Base-by-base conservation (phyloP, 257 asterid genomes). In the Penstemon eatonii region DNA sequence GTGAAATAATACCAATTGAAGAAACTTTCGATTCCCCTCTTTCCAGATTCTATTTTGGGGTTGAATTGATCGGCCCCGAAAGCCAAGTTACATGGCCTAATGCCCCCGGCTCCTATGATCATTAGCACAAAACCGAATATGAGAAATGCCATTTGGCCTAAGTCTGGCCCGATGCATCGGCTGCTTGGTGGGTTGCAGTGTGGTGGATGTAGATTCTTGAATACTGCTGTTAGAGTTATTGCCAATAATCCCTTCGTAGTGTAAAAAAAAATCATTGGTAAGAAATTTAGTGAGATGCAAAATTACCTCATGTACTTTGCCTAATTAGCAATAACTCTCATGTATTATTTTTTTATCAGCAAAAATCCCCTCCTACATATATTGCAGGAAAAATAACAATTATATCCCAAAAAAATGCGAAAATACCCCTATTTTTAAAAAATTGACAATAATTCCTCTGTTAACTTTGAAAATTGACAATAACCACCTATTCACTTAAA, bases 11-110 rank as follows among this genome's bases (percentile, higher is more conserved):
- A 90, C 97, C 97, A 90, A 9, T 90, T 90, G 86, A 90, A 88
- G 86, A 90, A 90, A 36, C 96, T 86, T 63, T 79, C 85, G 46
- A 84, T 80, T 0, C 96, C 95, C 71, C 87, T 67, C 41, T 78
- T 84, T 7, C 96, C 96, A 0, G 94, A 84, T 13, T 84, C 89
- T 0, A 87, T 75, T 0, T 81, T 78, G 13, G 94, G 97, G 51
- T 90, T 81, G 86, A 90, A 90, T 51, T 90, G 97, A 70, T 90
- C 97, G 13, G 84, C 95, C 1, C 97, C 97, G 61, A 90, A 90
- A 0, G 97, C 95, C 3, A 90, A 75, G 75, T 88, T 90, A 60
- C 95, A 90, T 0, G 97, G 97, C 68, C 97, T 75, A 46, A 90
- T 90, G 7, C 96, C 97, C 10, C 94, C 89, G 0, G 97, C 97